Evolutionary conservation across 108 stramenopile genomes (phyloP), one percentile per base, ranked within the genome.

Genomic region (Nitzschia putrida): DNA sequence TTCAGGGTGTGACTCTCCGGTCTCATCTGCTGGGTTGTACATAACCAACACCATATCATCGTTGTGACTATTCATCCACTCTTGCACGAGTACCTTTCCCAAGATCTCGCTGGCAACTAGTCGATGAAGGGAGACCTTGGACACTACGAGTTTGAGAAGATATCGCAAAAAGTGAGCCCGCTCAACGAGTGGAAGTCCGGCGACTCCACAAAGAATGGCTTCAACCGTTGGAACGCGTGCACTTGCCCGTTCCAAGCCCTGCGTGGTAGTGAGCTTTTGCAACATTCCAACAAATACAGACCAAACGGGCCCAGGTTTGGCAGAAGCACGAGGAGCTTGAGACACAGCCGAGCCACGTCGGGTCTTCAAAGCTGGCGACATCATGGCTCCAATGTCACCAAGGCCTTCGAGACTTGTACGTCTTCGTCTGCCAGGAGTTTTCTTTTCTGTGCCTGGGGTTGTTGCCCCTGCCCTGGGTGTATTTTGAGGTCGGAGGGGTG

Each of bases 81-180:
- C 76, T 40, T 80, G 57, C 0, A 66, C 52, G 8, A 94, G 53
- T 53, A 89, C 52, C 14, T 69, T 58, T 16, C 89, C 88, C 67
- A 87, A 73, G 40, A 91, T 25, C 63, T 94, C 90, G 0, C 80
- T 77, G 7, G 68, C 90, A 25, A 91, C 68, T 25, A 92, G 67
- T 34, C 94, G 79, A 80, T 95, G 94, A 45, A 70, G 50, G 0
- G 91, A 86, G 22, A 88, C 74, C 64, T 91, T 92, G 0, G 89
- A 92, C 55, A 78, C 60, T 55, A 78, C 82, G 50, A 92, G 73
- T n/a, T 82, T 73, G 14, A 71, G 56, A 12, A 87, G 49, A 66
- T 91, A 94, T 18, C 72, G 50, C 6, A 94, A 67, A 53, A 92
- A 74, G 34, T 85, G 69, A 4, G 68, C 47, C 38, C 84, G 68